Conservation (phyloP, 768 basidiomycete genomes). For the Mycena crocata region DNA sequence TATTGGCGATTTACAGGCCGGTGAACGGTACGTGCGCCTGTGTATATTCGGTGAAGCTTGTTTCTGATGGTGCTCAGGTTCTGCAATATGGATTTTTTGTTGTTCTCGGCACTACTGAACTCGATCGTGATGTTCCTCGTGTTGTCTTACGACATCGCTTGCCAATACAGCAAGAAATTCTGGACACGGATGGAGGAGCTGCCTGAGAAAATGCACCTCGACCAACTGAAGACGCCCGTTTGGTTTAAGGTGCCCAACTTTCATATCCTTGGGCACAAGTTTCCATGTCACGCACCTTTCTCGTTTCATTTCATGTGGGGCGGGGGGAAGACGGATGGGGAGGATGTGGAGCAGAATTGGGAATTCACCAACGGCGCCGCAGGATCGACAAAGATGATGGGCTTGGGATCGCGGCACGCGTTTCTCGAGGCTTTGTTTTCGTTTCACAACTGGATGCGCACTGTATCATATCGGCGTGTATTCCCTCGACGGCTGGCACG, state of each 20-base stretch:
- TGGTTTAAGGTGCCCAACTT: conserved; percentile 2
- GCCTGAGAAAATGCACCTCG: neutral
- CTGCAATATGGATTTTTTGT: neutral
- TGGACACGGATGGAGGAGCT: neutral
- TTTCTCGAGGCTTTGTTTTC: neutral
- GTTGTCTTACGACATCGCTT: neutral
- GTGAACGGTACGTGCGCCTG: neutral
- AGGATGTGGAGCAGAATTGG: no score
- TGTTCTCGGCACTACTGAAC: neutral
- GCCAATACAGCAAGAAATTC: no score
- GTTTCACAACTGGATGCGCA: conserved; percentile 7
- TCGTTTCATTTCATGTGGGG: no score
- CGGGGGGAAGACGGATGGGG: no score
- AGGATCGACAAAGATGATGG: neutral
- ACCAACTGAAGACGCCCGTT: neutral
- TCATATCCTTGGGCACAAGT: no score
- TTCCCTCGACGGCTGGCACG: neutral
- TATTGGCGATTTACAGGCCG: neutral
- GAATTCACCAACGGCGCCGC: no score
- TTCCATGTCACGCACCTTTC: neutral
- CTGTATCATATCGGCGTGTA: conserved; percentile 1
- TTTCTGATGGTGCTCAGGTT: neutral
- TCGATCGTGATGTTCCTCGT: neutral
- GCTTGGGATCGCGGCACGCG: neutral
- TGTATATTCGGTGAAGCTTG: neutral